Percentiles rank a stretch among this genome's conserved stretches.
phyloP scores from a whole-genome alignment of 768 basidiomycete species.

The Phanerochaete sordida region DNA sequence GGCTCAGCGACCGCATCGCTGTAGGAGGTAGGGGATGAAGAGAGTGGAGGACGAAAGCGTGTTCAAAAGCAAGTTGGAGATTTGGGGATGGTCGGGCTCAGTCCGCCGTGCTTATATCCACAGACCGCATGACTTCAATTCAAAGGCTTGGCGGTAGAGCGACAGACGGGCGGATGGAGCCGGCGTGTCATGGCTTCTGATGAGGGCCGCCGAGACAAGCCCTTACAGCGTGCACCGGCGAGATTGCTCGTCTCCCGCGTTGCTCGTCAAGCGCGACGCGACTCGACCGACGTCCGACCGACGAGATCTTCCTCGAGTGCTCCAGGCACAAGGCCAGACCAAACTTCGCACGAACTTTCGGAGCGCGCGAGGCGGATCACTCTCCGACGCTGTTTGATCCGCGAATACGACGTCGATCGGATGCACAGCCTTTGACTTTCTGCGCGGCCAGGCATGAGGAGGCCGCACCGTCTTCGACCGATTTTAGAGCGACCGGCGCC shows the following conservation, averaged over 20 bases:
- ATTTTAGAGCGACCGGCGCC: no score
- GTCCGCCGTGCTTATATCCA: not conserved
- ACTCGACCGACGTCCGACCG: not conserved
- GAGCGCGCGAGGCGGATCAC: not conserved
- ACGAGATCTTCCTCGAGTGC: not conserved
- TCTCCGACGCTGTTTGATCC: not conserved
- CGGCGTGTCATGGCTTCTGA: not conserved
- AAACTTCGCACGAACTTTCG: not conserved
- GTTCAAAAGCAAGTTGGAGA: not conserved
- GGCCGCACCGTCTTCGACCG: no score
- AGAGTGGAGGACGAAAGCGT: not conserved
- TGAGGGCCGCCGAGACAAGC: not conserved
- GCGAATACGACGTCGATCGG: not conserved
- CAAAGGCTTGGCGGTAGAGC: not conserved
- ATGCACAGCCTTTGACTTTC: no score
- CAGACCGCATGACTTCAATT: not conserved
- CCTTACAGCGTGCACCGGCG: not conserved
- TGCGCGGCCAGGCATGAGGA: no score
- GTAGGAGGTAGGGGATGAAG: not conserved
- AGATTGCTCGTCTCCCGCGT: not conserved
- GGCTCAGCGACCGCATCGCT: conserved; percentile 21
- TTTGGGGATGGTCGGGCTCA: not conserved
- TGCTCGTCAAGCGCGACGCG: not conserved
- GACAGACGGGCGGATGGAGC: not conserved
- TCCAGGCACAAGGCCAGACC: not conserved